phyloP scores from a whole-genome alignment of 2,329 filamentous ascomycete genomes.

The Ophiocordyceps robertsii region DNA sequence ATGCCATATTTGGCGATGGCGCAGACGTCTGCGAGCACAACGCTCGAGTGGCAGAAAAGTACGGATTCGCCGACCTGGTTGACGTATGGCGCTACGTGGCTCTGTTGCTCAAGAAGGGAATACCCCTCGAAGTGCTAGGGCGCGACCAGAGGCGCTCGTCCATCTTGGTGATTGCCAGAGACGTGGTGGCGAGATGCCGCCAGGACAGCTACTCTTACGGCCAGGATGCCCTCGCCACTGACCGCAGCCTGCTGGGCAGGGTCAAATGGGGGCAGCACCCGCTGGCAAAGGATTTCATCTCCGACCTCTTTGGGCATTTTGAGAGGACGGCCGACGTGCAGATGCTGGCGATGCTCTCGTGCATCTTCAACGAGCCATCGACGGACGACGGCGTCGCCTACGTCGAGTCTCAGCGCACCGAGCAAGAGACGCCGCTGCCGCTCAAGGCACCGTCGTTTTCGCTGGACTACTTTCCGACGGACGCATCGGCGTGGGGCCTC shows the following conservation, averaged over 20 bases:
- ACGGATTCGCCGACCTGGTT: constrained; percentile 58
- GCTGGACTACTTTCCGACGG: constrained; percentile 51
- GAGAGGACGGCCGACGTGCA: constrained; percentile 50
- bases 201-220: constrained; percentile 2
- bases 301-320: constrained; percentile 49
- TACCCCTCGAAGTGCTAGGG: constrained; percentile 53
- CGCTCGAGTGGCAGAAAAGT: constrained; percentile 58
- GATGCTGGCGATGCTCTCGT: constrained; percentile 60
- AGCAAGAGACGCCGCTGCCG: constrained; percentile 48
- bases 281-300: constrained; percentile 46
- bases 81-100: constrained; percentile 75
- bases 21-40: constrained; percentile 78
- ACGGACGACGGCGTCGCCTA: constrained; percentile 43
- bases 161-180: constrained; percentile 55
- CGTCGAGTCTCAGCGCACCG: constrained; percentile 39
- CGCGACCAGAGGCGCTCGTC: constrained; percentile 41
- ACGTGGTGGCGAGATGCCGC: constrained; percentile 32
- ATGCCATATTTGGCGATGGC: constrained; percentile 72
- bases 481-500: constrained; percentile 38
- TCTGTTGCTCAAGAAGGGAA: constrained; percentile 63
- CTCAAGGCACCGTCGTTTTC: constrained; percentile 55
- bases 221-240: constrained; percentile 5
- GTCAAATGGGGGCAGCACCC: constrained; percentile 59
- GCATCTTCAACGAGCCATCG: constrained; percentile 51
- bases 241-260: constrained; percentile 33